Base-by-base conservation (phyloP, 495 filamentous ascomycete species). In the Collariella sp. region DNA sequence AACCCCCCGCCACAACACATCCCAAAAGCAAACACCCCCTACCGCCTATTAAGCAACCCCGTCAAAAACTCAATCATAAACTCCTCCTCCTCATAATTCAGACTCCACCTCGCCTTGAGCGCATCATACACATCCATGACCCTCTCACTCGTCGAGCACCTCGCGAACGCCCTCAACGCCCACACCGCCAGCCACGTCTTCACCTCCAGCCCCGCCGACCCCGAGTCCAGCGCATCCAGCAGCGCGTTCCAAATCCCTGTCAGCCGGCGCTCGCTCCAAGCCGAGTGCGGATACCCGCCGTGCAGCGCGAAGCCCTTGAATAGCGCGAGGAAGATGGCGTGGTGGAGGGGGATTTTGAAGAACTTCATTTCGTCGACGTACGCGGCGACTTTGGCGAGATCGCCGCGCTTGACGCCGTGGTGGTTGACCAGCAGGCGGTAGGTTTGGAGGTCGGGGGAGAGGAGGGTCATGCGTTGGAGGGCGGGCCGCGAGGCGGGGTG, bases 251-350 rank as follows among this genome's bases (percentile, higher is more conserved):
- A 79, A 33, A 80, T 76, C 44, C 63, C 70, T 46, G 77, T 70
- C 13, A 91, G 73, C 36, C 76, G 73, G 56, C 75, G 68, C 16
- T 72, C 70, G 45, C 79, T 85, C 89, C 87, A 93, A 7, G 79
- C 64, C 12, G 79, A 81, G 56, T 80, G 77, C 7, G 62, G 48
- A 23, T 72, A 68, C n/a, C 80, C 78, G 16, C 88, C 89, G 64
- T 90, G 81, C n/a, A 65, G 64, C 42, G 75, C 72, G 65, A 95
- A 96, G 5, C 84, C 86, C 55, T 85, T 82, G 62, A 95, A 83
- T 22, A 95, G 72, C 5, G 78, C 72, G 42, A 83, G 67, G 60
- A 85, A 88, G 31, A 87, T 78, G 34, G 75, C 73, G 29, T 79
- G 81, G 51, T 86, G 74, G 31, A 84, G 58, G 2, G 75, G 75